Evolutionary conservation across 805 yeast species (phyloP), one percentile per base, ranked within the genome.

Genomic region (Spathaspora boniae): DNA sequence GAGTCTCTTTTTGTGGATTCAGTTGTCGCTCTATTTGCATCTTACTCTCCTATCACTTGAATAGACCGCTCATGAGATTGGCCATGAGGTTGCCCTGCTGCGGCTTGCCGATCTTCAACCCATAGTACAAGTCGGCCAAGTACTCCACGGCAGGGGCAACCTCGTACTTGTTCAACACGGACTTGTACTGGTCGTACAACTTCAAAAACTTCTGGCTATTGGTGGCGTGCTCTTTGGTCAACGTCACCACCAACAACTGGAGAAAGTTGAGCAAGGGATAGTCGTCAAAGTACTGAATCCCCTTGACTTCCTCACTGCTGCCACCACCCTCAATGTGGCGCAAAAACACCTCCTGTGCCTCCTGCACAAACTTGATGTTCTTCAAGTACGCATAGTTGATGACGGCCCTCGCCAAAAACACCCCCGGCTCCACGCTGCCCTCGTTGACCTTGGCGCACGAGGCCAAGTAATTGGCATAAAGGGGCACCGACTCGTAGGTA

Each of bases 301-400:
- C 52, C 26, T 50, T 47, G 9, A 40, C 49, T n/a, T 54, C 62
- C 8, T 22, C 26, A 26, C 60, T 62, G 2, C 49, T 56, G 11
- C 27, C 34, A 21, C 15, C 29, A 4, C 33, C 25, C 16, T 15
- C 15, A 9, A 47, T 40, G 3, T 45, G 38, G 8, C 27, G 43
- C 23, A 58, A 20, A 34, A 59, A 65, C 14, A 48, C 41, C 15
- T 47, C 53, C 12, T 54, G 32, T 1, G 66, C 43, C 12, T 60
- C 59, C 23, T 51, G 47, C 3, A 84, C 85, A 52, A 72, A 78
- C 41, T 82, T 72, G 31, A 84, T 53, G 53, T 87, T 85, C 34
- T 74, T 76, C 37, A 83, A 69, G 45, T 79, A 72, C 16, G 86
- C 63, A 55, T 85, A 91, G 46, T 89, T 87, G 37, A 88, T 57